These are phyloP conservation scores for Ocimum tenuiflorum DNA, from an alignment of 257 asterid species.

Conservation along the genomic window DNA sequence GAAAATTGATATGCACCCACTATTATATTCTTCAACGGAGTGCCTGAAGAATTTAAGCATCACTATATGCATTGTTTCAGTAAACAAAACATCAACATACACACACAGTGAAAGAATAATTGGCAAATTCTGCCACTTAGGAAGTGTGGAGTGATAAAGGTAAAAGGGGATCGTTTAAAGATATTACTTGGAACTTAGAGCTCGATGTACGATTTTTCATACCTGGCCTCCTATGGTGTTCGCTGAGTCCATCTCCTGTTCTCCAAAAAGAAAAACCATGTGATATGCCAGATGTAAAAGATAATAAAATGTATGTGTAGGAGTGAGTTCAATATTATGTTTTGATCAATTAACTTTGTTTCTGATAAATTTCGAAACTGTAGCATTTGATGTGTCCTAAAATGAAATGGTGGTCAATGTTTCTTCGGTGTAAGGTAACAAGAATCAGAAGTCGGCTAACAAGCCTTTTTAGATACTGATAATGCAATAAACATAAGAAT, in stretches of 20 bases:
- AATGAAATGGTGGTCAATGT: slow-evolving; percentile 23
- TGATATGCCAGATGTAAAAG: neutral
- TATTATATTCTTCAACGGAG: slow-evolving; percentile 33
- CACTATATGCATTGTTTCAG: slow-evolving; percentile 30
- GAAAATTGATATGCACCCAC: slow-evolving; percentile 26
- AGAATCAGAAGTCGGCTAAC: slow-evolving; percentile 25
- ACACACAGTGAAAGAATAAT: slow-evolving; percentile 24
- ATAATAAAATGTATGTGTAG: neutral
- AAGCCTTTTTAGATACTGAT: slow-evolving; percentile 44
- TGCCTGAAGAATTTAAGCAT: slow-evolving; percentile 28
- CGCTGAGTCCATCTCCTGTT: neutral
- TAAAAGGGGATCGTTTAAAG: neutral
- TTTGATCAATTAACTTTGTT: slow-evolving; percentile 7
- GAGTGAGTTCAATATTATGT: slow-evolving; percentile 3
- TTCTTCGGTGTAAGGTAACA: slow-evolving; percentile 20
- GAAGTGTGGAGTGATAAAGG: neutral
- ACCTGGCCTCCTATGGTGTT: neutral
- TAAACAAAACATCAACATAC: slow-evolving; percentile 20
- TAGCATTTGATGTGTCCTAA: slow-evolving; percentile 6
- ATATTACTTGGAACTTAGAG: neutral
- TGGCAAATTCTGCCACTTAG: neutral
- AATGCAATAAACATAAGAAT: slow-evolving; percentile 47
- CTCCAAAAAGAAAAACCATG: neutral
- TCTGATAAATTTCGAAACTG: neutral
- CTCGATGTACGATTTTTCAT: neutral